Evolutionary conservation across 2,329 filamentous ascomycete species (phyloP).

Genomic region (Penicillium sp.): DNA sequence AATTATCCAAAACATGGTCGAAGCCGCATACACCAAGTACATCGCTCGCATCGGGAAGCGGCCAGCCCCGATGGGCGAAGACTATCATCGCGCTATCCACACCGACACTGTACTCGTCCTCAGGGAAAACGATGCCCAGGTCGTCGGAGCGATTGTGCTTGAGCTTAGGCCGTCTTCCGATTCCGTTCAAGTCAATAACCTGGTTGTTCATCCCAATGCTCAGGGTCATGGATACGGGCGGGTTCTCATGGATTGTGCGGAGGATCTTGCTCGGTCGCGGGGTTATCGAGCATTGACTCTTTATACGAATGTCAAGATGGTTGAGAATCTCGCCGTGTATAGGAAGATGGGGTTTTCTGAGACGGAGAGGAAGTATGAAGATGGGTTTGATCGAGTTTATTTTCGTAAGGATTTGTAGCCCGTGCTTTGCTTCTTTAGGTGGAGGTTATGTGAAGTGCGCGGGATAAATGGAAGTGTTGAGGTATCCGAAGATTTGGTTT

Average conservation of each 20-base stretch:
- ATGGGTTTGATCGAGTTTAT: constrained; percentile 27
- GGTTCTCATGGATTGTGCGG: constrained; percentile 18
- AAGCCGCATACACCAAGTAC: constrained; percentile 25
- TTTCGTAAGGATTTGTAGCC: constrained; percentile 13
- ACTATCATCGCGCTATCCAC: constrained; percentile 17
- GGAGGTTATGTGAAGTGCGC: neutral
- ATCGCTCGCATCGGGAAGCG: constrained; percentile 25
- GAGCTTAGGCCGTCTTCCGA: neutral
- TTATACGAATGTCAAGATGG: constrained; percentile 30
- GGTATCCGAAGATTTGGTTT: neutral
- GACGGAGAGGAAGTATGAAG: constrained; percentile 18
- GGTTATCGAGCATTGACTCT: constrained; percentile 12
- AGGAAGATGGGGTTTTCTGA: constrained; percentile 23
- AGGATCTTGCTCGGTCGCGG: constrained; percentile 9
- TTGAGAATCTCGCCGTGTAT: constrained; percentile 27
- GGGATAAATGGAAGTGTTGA: neutral
- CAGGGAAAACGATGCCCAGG: neutral
- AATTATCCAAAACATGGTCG: constrained; percentile 20
- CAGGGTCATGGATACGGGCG: constrained; percentile 26
- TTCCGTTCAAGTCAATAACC: constrained; percentile 19
- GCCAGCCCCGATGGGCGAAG: constrained; percentile 24
- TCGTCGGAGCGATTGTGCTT: constrained; percentile 20
- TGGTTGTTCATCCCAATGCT: constrained; percentile 21
- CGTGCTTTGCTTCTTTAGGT: neutral
- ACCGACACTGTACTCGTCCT: constrained; percentile 16